Evolutionary conservation across 768 basidiomycete species (phyloP), one percentile per base, ranked within the genome.

Genomic region (Rhodotorula paludigena): DNA sequence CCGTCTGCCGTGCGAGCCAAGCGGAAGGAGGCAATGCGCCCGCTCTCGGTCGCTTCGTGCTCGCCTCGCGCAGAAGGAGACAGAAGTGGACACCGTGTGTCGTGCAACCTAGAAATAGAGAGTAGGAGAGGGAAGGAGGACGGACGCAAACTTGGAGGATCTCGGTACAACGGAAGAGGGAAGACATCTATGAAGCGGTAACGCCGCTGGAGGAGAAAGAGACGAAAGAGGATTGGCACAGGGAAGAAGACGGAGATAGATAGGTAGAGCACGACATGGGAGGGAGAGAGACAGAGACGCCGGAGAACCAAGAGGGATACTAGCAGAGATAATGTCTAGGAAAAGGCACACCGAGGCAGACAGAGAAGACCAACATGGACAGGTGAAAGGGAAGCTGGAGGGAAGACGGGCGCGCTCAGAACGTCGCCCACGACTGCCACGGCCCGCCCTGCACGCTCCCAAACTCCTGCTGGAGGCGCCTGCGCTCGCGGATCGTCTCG

Each of bases 351-450:
- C 28, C 28, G 14, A 20, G 28, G 30, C 33, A 52, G 47, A 32
- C 39, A 36, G 44, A 35, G 10, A 10, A 35, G 16, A 30, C 6
- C 38, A 2, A n/a, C 11, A 48, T 16, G 16, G 51, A 8, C 5
- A 52, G 5, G 14, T 12, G 47, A 8, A 4, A 33, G 41, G 21
- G 14, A 4, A 20, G 41, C 28, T 20, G 16, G 36, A 28, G 53
- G 23, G 21, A 0, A 15, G 33, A 36, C 4, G 30, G 11, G 23
- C 11, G 48, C 35, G 25, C 60, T 57, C 48, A 69, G 58, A 69
- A 69, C 6, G 68, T 69, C 20, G 62, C 58, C 68, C 68, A 69
- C 25, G 53, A 52, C 54, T 60, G 58, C 68, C 68, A 69, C 23
- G 62, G 53, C 35, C 56, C 62, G 32, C 62, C 62, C 42, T 69